Base-by-base conservation (phyloP, 345 rosid genomes). In the Viola odorata region DNA sequence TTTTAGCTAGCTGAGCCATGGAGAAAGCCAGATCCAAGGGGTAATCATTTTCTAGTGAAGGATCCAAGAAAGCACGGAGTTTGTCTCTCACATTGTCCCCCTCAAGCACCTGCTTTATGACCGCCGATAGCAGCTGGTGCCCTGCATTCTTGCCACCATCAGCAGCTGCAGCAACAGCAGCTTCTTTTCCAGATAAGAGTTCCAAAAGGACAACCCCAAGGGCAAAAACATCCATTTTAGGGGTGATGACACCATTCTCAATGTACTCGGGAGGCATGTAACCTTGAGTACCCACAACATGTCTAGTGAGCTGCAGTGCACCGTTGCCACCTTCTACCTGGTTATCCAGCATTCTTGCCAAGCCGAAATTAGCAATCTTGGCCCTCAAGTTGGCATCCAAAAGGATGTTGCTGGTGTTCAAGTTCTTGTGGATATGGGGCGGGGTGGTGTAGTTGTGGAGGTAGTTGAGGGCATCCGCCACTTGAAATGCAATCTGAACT, bases 251-350 rank as follows among this genome's bases (percentile, higher is more conserved):
- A 56, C 98, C 98, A 39, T 89, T 85, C 68, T 92, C 95, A 0
- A 89, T 72, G 64, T 87, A 92, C 73, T 92, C 98, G 0, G 97
- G 98, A 23, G 97, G 85, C 88, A 92, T 73, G 58, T 89, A 92
- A 12, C 97, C 96, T 48, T 89, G 87, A 38, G 86, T 84, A 48
- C 96, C 97, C 8, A 87, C 80, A 37, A 92, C 97, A 36, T 89
- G 96, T 44, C 87, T 80, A 0, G 97, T 92, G 58, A 87, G 51
- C 63, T 85, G 91, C 73, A 83, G 56, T 13, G 73, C 82, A 5
- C 88, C 81, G 8, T 73, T 73, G 14, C 71, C 81, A 45, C 69
- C 69, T 40, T 74, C 50, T 9, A 4, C 8, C 13, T 47, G n/a
- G 10, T 12, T 69, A 1, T 77, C 85, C 32, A 80, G 64, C 40